Evolutionary conservation across 768 basidiomycete genomes (phyloP).

Genomic region (Trametes meyenii): DNA sequence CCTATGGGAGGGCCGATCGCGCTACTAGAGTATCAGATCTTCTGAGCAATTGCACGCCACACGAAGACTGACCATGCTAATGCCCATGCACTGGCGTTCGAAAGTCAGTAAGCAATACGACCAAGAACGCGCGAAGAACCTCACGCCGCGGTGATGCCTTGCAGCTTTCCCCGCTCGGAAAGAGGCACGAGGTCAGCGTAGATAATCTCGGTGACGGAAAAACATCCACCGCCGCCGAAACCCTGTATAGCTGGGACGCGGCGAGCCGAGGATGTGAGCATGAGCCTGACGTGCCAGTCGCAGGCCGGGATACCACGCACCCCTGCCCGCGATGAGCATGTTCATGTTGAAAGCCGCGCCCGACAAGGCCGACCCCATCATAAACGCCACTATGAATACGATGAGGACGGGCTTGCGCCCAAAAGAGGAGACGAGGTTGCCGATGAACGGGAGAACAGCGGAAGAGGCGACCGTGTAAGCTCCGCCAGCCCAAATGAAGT

Average conservation of each 20-base stretch:
- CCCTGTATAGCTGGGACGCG: slow-evolving; percentile 27
- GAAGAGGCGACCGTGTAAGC: slow-evolving; percentile 40
- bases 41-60: too few species aligned
- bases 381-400: slow-evolving; percentile 36
- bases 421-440: slow-evolving; percentile 35
- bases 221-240: slow-evolving; percentile 28
- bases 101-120: neutral
- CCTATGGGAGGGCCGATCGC: slow-evolving; percentile 35
- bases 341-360: slow-evolving; percentile 43
- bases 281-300: slow-evolving; percentile 43
- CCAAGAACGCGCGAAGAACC: neutral
- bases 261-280: neutral
- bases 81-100: slow-evolving; percentile 11
- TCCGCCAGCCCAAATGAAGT: slow-evolving; percentile 29
- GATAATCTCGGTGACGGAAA: slow-evolving; percentile 28
- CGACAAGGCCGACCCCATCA: slow-evolving; percentile 43
- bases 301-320: slow-evolving; percentile 38
- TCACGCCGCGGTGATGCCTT: slow-evolving; percentile 11
- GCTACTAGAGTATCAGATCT: slow-evolving; percentile 1
- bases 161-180: slow-evolving; percentile 37
- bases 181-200: slow-evolving; percentile 31
- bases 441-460: slow-evolving; percentile 38
- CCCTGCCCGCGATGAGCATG: slow-evolving; percentile 43
- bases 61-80: slow-evolving; percentile 6
- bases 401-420: slow-evolving; percentile 39